Base-by-base conservation (phyloP, 176 grass and related monocot genomes). In the Eragrostis nindensis region DNA sequence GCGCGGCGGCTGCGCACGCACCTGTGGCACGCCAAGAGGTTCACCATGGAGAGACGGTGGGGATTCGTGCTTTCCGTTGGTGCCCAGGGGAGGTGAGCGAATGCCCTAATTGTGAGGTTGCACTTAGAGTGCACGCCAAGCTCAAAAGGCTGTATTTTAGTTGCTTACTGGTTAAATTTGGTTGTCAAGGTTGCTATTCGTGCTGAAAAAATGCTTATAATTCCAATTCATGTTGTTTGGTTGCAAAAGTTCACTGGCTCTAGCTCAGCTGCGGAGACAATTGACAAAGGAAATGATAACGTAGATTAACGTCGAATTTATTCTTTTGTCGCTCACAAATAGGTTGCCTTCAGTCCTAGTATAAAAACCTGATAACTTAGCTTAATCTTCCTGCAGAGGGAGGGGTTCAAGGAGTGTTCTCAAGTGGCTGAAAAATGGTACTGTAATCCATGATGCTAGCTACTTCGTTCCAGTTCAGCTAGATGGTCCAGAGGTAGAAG, bases 1-100 rank as follows among this genome's bases (percentile, higher is more conserved):
- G 74, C 85, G 27, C 84, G 76, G 81, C 89, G 92, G 70, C 55
- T 98, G 78, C 85, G 95, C 56, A 98, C 92, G 46, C 95, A 94
- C 52, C 70, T 98, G 27, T 98, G 95, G 95, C 88, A 89, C 60
- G 90, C 95, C 9, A 98, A 98, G 84, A 91, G 95, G 73, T 94
- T 98, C 82, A 16, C 62, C 7, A 94, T 98, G 92, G 88, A 59
- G 42, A 94, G 89, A 66, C 74, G 46, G 4, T 98, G 92, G 92
- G 88, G 90, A 6, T 98, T 94, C 83, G 75, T 90, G 71, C 87
- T 98, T 41, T 90, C 92, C 1, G 84, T 93, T 3, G 86, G 86
- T 1, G 29, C 71, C 16, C 90, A 93, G 0, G 92, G 95, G n/a
- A 92, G 89, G 94, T 97, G 30, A 85, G 53, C 7, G 0, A 40